These are phyloP conservation scores for Nelumbo lutea DNA, from an alignment of 164 flowering plant species.

Conservation along the genomic window DNA sequence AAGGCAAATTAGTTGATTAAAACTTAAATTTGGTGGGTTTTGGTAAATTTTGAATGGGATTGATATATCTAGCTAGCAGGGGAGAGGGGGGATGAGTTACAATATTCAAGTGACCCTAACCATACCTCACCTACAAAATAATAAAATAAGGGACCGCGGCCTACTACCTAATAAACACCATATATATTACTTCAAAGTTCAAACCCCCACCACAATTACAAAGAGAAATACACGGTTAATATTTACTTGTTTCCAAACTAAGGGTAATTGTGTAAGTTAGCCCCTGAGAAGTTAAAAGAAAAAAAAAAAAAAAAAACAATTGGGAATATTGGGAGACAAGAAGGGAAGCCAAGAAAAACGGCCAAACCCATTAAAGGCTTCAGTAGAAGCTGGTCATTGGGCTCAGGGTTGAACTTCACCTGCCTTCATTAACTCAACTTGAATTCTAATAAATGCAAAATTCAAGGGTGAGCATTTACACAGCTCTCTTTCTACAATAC, in stretches of 20 bases:
- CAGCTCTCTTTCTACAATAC: slow-evolving; percentile 13
- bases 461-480: slow-evolving; percentile 29
- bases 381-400: neutral
- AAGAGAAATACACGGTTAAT: too few species aligned
- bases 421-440: slow-evolving; percentile 35
- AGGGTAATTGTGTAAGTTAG: neutral
- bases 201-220: too few species aligned
- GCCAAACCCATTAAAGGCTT: slow-evolving; percentile 4
- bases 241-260: too few species aligned
- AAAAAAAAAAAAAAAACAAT: neutral
- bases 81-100: too few species aligned
- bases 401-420: slow-evolving; percentile 17
- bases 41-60: too few species aligned
- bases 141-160: too few species aligned
- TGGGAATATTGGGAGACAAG: neutral
- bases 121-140: too few species aligned
- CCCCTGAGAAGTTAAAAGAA: slow-evolving; percentile 1
- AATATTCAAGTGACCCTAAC: neutral
- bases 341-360: slow-evolving; percentile 4
- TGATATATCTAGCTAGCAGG: too few species aligned
- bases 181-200: too few species aligned
- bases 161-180: too few species aligned
- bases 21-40: too few species aligned
- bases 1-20: too few species aligned
- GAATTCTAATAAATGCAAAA: slow-evolving; percentile 43